A percentile compares a stretch with the other conserved stretches of the same genome.
These are phyloP conservation scores for Eremomyces bilateralis DNA, from an alignment of 495 filamentous ascomycete species.

Conservation along the genomic window DNA sequence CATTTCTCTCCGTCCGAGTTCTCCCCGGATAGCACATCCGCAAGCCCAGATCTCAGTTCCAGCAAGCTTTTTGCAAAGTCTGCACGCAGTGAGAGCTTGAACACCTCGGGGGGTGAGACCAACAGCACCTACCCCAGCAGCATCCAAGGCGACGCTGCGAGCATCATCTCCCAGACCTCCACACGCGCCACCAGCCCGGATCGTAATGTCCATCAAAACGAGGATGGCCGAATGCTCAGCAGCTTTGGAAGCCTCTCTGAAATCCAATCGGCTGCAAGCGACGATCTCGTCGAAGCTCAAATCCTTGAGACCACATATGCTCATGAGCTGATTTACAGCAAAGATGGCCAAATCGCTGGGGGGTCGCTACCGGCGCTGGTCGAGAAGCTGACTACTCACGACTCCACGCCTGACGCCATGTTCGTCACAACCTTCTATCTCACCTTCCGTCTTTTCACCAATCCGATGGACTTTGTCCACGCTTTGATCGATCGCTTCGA, in stretches of 20 bases:
- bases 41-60: slow-evolving; percentile 3
- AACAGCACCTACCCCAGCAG: slow-evolving; percentile 57
- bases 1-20: slow-evolving; percentile 20
- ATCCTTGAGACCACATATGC: slow-evolving; percentile 68
- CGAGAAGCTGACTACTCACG: slow-evolving; percentile 80
- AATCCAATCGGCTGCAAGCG: slow-evolving; percentile 23
- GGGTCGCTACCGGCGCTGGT: slow-evolving; percentile 81
- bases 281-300: slow-evolving; percentile 60
- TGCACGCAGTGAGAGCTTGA: slow-evolving; percentile 24
- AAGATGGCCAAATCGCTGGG: slow-evolving; percentile 84
- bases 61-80: slow-evolving; percentile 11
- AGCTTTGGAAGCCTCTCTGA: slow-evolving; percentile 21
- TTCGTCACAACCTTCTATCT: slow-evolving; percentile 94
- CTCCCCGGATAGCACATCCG: slow-evolving; percentile 13
- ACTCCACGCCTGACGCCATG: slow-evolving; percentile 76
- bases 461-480: slow-evolving; percentile 56
- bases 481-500: slow-evolving; percentile 77
- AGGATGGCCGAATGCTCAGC: slow-evolving; percentile 12
- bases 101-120: slow-evolving; percentile 33
- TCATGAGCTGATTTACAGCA: slow-evolving; percentile 79
- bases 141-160: slow-evolving; percentile 60
- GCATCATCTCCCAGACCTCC: slow-evolving; percentile 51
- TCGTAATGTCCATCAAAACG: slow-evolving; percentile 16
- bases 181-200: slow-evolving; percentile 86
- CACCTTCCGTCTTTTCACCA: slow-evolving; percentile 88